These are phyloP conservation scores for Ramaria rubella DNA, from an alignment of 768 basidiomycete genomes.

Conservation along the genomic window DNA sequence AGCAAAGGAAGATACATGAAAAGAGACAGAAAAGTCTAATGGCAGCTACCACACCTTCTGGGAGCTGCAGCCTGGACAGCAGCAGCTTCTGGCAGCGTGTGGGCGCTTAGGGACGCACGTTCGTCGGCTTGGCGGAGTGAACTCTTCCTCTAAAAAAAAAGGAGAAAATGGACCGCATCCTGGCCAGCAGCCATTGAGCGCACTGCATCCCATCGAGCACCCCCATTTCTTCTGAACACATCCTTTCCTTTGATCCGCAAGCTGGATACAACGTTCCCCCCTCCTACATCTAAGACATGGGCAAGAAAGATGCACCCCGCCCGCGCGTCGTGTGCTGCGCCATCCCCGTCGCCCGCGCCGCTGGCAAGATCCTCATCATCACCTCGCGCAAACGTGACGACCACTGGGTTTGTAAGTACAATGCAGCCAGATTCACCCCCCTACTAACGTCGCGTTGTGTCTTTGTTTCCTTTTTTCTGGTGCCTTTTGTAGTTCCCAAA, in stretches of 20 bases:
- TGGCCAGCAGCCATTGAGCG: no score
- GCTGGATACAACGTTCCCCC: not conserved
- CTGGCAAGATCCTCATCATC: constrained; percentile 74
- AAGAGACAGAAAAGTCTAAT: no score
- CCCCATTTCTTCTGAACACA: no score
- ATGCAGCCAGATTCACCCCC: constrained; percentile 5
- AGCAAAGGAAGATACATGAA: no score
- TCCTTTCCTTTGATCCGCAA: not conserved
- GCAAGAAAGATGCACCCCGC: constrained; percentile 67
- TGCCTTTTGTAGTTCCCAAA: constrained; percentile 68
- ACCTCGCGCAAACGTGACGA: constrained; percentile 79
- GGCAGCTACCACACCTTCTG: no score
- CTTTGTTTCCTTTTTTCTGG: no score
- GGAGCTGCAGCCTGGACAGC: no score
- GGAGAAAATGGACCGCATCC: not conserved
- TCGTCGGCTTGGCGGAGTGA: constrained; percentile 7
- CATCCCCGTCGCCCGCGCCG: constrained; percentile 70
- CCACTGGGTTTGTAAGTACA: constrained; percentile 80
- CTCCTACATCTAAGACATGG: constrained; percentile 25
- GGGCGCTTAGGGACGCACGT: constrained; percentile 1
- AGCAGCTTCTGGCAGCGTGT: no score
- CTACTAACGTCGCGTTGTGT: not conserved
- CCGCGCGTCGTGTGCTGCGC: constrained; percentile 89
- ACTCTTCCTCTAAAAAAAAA: not conserved
- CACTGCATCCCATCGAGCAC: not conserved